Evolutionary conservation across 768 basidiomycete species (phyloP), one percentile per base, ranked within the genome.

Genomic region (Tricholoma matsutake): DNA sequence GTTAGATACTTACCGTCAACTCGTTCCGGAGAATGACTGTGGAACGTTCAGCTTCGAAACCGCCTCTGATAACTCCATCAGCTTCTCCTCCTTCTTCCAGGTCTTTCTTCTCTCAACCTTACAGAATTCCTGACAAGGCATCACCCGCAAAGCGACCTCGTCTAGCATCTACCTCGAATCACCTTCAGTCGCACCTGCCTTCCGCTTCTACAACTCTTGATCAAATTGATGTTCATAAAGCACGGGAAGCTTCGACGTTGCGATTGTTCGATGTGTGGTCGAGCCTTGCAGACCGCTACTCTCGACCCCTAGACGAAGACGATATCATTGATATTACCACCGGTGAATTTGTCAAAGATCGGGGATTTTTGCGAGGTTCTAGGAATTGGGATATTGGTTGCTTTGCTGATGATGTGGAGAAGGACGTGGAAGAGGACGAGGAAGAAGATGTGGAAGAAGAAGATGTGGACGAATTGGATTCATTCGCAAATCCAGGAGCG

Each of bases 311-410:
- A 39, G 88, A 90, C 64, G 86, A 92, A 67, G 91, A 93, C 71
- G 91, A 94, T 70, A 86, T 92, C 51, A 78, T 93, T 32, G 87
- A 92, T 67, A 74, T 94, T 2, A 75, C 77, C 58, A 85, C 83
- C 10, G 82, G 79, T 10, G 71, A 81, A 62, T 78, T 93, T 43
- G 76, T 90, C 60, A 85, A 83, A 66, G 88, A 93, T 70, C 83
- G 88, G 61, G 91, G 91, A 1, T 81, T 89, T 3, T 74, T 89
- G 43, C 81, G 83, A 51, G 72, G 78, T 14, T 67, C 73, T 22
- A 71, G 72, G 54, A 77, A 73, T 35, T 79, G 78, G 64, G 70
- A 78, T 10, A 81, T 90, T 66, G 88, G 89, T 4, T 76, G 76
- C 58, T 77, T 88, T 64, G 74, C 77, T 7, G 76, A 75, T 34